phyloP scores from a whole-genome alignment of 129 eudicot species.

The Smallanthus sonchifolius region DNA sequence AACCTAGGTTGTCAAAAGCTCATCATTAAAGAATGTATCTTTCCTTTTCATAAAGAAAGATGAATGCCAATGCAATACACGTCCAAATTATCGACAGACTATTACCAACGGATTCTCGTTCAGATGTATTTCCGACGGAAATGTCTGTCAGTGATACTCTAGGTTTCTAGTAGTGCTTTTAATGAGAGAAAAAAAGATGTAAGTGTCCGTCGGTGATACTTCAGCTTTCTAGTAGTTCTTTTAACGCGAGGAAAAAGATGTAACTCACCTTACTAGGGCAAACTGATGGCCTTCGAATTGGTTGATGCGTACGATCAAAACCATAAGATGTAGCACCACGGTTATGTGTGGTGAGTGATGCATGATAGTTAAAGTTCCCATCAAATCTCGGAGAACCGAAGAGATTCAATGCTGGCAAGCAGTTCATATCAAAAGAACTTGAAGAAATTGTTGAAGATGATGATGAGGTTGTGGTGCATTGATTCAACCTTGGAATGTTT shows the following conservation, averaged over 20 bases:
- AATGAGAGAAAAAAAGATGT: too few relatives aligned
- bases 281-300: slow-evolving; percentile 30
- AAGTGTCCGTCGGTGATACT: too few relatives aligned
- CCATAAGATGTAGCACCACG: slow-evolving; percentile 3
- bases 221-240: not conserved
- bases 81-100: too few relatives aligned
- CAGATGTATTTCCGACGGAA: too few relatives aligned
- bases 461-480: slow-evolving; percentile 15
- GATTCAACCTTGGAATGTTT: slow-evolving; percentile 43
- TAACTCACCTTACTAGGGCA: slow-evolving; percentile 40
- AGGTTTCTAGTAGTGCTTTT: too few relatives aligned
- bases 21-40: slow-evolving; percentile 6
- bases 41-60: not conserved
- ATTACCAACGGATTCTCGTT: too few relatives aligned
- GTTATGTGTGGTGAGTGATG: too few relatives aligned
- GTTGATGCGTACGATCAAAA: slow-evolving; percentile 42
- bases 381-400: slow-evolving; percentile 9
- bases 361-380: too few relatives aligned
- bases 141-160: too few relatives aligned
- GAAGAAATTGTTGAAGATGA: slow-evolving; percentile 24
- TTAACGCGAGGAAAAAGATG: slow-evolving; percentile 29
- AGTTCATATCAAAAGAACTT: slow-evolving; percentile 53
- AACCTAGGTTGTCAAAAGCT: slow-evolving; percentile 21
- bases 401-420: slow-evolving; percentile 63
- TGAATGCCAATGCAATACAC: not conserved